These are phyloP conservation scores for Monilinia laxa DNA, from an alignment of 2,329 filamentous ascomycete genomes.

Conservation along the genomic window DNA sequence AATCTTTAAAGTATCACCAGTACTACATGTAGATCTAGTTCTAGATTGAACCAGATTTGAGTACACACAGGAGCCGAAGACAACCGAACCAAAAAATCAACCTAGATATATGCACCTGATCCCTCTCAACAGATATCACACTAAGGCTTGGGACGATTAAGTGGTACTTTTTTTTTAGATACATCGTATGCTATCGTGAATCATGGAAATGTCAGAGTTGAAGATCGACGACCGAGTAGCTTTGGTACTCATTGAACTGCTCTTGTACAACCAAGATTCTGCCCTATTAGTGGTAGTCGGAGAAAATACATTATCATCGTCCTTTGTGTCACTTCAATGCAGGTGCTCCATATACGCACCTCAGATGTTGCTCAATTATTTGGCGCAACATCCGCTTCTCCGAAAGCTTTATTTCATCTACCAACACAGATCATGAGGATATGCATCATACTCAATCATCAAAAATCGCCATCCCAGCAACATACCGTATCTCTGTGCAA, in stretches of 20 bases:
- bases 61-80: background rate
- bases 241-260: background rate
- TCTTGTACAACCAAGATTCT: background rate
- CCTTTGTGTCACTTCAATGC: background rate
- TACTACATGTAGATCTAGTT: conserved; percentile 13
- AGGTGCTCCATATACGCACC: background rate
- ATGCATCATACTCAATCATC: background rate
- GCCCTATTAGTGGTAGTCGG: background rate
- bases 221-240: background rate
- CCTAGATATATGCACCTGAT: background rate
- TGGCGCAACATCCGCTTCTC: background rate
- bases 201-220: background rate
- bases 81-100: background rate
- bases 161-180: background rate
- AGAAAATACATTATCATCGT: background rate
- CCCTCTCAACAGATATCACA: background rate
- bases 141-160: background rate
- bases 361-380: background rate
- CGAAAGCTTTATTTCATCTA: conserved; percentile 2
- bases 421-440: background rate
- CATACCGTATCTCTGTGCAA: conserved; percentile 14
- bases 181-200: background rate
- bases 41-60: background rate
- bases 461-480: background rate
- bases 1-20: conserved; percentile 3